phyloP scores from a whole-genome alignment of 805 yeast genomes.

The Alloascoidea africana region DNA sequence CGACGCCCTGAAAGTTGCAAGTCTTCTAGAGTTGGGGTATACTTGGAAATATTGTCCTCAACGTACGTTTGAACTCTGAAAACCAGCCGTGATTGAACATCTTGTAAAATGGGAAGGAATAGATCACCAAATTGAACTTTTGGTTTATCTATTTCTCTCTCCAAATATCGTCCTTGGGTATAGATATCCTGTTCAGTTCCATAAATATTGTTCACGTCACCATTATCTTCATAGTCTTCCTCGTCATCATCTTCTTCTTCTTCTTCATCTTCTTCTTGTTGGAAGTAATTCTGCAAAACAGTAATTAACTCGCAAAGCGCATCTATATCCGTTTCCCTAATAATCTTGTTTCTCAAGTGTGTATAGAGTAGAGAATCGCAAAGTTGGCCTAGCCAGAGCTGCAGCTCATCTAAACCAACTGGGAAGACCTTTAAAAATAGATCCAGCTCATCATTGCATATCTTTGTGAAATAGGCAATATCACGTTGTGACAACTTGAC shows the following conservation, averaged over 20 bases:
- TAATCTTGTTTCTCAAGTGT: constrained; percentile 42
- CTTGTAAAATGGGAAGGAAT: constrained; percentile 58
- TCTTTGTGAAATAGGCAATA: constrained; percentile 41
- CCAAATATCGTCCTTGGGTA: not conserved
- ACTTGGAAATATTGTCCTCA: constrained; percentile 51
- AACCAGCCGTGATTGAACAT: constrained; percentile 66
- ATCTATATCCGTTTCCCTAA: constrained; percentile 56
- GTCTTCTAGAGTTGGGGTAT: constrained; percentile 55
- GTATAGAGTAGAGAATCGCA: constrained; percentile 70
- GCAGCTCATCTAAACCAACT: constrained; percentile 21
- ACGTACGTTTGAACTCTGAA: constrained; percentile 65
- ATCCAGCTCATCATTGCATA: constrained; percentile 44
- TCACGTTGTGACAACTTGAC: constrained; percentile 49
- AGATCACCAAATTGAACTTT: constrained; percentile 36
- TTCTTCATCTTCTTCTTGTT: constrained; percentile 34
- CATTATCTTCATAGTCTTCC: constrained; percentile 12
- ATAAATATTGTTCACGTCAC: constrained; percentile 6
- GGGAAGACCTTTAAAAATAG: constrained; percentile 43
- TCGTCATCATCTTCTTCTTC: constrained; percentile 8
- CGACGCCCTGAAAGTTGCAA: constrained; percentile 17
- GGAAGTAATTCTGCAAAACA: constrained; percentile 50
- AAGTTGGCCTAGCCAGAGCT: constrained; percentile 44
- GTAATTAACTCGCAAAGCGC: constrained; percentile 64
- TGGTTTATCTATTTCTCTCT: constrained; percentile 12
- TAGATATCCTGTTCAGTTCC: not conserved